Evolutionary conservation across 805 yeast species (phyloP), one percentile per base, ranked within the genome.

Genomic region (Kregervanrija fluxuum): DNA sequence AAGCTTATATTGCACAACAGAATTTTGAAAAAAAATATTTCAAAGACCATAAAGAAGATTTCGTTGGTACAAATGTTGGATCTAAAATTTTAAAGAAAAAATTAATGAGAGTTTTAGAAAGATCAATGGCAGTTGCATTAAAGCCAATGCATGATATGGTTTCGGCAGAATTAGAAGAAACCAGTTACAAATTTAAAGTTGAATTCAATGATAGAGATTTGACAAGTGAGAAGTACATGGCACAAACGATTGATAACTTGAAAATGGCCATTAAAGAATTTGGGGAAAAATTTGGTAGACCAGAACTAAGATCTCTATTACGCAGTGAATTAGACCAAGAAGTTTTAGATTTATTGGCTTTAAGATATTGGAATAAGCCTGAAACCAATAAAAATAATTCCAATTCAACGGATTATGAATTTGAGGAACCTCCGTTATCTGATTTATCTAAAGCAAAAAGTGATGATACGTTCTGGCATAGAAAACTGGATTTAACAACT

Each of bases 201-300:
- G 97, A 93, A 63, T 93, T 89, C 65, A 93, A 93, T 60, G 99
- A 93, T 64, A 77, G 97, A 43, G 86, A 84, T 33, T 71, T 93
- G 50, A 93, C 99, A 0, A 95, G 98, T 12, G 93, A 89, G 57
- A 87, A 95, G 47, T 93, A 93, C 59, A 72, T 93, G 54, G 95
- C 97, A 16, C 91, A 86, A 58, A 87, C 93, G 45, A 78, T 93
- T 32, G 99, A 93, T 62, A 69, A 85, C 41, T 72, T 95, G 57
- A 93, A 93, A 62, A 71, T 85, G 35, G 82, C 88, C 0, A 81
- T 91, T 47, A 91, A 93, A 61, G 96, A 91, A 50, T 75, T 95
- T 53, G 82, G 90, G 54, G 82, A 80, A 48, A 75, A 76, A 46
- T 88, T 91, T 56, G 88, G 95, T 3, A 74, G 97, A 50, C 78